Evolutionary conservation across 345 rosid genomes (phyloP).

Genomic region (Moringa oleifera): DNA sequence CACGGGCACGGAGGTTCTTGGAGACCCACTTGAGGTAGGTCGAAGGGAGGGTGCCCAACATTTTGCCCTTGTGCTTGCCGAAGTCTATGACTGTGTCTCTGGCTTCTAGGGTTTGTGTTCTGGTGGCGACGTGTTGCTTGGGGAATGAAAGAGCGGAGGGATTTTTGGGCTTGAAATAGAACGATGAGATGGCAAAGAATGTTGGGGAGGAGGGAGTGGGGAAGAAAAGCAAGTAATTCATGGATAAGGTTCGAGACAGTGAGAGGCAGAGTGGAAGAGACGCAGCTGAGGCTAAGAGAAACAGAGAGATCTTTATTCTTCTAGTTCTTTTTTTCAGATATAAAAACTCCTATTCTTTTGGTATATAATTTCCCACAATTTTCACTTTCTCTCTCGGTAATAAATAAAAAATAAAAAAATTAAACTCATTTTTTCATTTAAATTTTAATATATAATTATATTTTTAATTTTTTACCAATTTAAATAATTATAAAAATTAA

Average conservation of each 20-base stretch:
- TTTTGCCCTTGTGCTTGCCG: conserved; percentile 74
- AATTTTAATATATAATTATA: no score
- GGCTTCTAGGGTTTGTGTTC: conserved; percentile 28
- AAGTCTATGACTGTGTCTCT: conserved; percentile 64
- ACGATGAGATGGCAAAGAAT: conserved; percentile 22
- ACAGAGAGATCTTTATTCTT: no score
- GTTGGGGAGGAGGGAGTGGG: conserved; percentile 7
- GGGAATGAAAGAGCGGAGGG: conserved; percentile 15
- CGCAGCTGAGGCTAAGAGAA: no score
- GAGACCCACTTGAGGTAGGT: conserved; percentile 75
- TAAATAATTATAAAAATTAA: no score
- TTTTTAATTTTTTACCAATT: no score
- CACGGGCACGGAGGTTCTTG: conserved; percentile 57
- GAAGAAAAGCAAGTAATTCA: conserved; percentile 4
- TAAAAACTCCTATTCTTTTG: no score
- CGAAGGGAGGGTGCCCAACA: conserved; percentile 80
- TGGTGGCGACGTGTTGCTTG: conserved; percentile 8
- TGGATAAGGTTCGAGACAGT: not conserved
- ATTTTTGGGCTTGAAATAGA: conserved; percentile 24
- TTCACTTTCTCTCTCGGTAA: no score
- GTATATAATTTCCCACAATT: no score
- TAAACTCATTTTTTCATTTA: no score
- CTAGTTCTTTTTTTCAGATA: no score
- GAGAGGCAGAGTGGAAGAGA: no score
- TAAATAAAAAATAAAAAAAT: no score